These are phyloP conservation scores for Parietaria judaica DNA, from an alignment of 306 rosid species.

Conservation along the genomic window DNA sequence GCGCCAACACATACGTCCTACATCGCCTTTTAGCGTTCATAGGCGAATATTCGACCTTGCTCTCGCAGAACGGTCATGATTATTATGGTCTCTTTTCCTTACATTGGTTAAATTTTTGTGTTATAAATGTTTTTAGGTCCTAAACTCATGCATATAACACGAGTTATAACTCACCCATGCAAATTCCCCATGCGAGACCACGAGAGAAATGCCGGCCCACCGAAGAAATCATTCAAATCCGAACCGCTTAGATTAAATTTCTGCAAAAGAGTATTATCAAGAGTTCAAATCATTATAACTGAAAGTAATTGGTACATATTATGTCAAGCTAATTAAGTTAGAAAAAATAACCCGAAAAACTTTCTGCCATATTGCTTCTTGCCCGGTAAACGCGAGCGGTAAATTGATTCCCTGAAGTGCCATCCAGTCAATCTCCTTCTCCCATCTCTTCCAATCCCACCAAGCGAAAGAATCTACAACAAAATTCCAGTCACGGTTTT, in stretches of 20 bases:
- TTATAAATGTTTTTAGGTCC: too few relatives aligned
- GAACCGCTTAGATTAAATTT: slow-evolving; percentile 60
- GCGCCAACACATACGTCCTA: too few relatives aligned
- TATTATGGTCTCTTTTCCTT: too few relatives aligned
- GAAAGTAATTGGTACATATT: not conserved
- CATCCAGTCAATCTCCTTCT: slow-evolving; percentile 96
- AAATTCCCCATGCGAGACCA: slow-evolving; percentile 96
- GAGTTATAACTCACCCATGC: slow-evolving; percentile 57
- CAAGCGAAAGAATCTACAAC: slow-evolving; percentile 71
- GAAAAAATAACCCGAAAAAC: slow-evolving; percentile 53
- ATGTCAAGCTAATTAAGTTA: not conserved
- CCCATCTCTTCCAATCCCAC: slow-evolving; percentile 98
- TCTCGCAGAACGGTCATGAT: too few relatives aligned
- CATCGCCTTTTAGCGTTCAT: too few relatives aligned
- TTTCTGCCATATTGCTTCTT: slow-evolving; percentile 89
- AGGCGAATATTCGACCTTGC: too few relatives aligned
- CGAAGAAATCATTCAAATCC: slow-evolving; percentile 76
- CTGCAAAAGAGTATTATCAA: slow-evolving; percentile 23
- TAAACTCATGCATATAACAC: too few relatives aligned
- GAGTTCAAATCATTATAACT: too few relatives aligned
- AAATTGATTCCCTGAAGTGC: slow-evolving; percentile 84
- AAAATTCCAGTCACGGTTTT: not conserved
- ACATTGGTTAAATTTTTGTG: too few relatives aligned
- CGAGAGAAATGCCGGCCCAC: slow-evolving; percentile 95
- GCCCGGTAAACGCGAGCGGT: slow-evolving; percentile 87